A percentile compares a stretch with the other conserved stretches of the same genome.
These are phyloP conservation scores for Parafenestella ontariensis DNA, from an alignment of 2,329 filamentous ascomycete genomes.

Conservation along the genomic window DNA sequence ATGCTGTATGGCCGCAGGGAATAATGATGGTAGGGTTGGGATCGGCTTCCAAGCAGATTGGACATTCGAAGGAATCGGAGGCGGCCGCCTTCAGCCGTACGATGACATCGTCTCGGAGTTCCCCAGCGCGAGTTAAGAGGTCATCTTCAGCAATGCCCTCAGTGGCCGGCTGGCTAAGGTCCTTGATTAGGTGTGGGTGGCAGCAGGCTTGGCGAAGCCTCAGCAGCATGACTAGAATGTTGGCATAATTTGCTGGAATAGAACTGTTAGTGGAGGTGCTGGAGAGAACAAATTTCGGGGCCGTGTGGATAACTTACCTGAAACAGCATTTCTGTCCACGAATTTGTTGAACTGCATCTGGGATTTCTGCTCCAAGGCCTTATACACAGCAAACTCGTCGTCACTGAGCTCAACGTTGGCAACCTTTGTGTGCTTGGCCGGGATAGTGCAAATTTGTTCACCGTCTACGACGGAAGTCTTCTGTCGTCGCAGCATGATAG, in stretches of 20 bases:
- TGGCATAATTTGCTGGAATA: constrained; percentile 70
- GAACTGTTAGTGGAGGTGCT: constrained; percentile 5
- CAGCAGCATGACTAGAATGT: constrained; percentile 79
- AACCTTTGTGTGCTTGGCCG: constrained; percentile 67
- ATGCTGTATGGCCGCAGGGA: constrained; percentile 83
- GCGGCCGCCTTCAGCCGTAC: constrained; percentile 67
- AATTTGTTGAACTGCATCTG: constrained; percentile 79
- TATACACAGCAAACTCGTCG: constrained; percentile 71
- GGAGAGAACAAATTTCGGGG: not conserved
- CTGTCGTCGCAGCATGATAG: constrained; percentile 81
- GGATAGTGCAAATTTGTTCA: constrained; percentile 74
- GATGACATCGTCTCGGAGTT: constrained; percentile 67
- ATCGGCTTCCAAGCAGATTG: constrained; percentile 79
- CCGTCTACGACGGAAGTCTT: constrained; percentile 83
- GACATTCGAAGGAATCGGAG: constrained; percentile 74
- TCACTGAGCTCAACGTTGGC: constrained; percentile 70
- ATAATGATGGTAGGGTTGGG: constrained; percentile 78
- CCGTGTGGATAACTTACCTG: constrained; percentile 43
- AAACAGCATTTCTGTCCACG: constrained; percentile 70
- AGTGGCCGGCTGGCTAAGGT: constrained; percentile 71
- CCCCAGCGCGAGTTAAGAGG: constrained; percentile 68
- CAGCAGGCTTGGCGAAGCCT: constrained; percentile 83
- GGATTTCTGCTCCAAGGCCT: constrained; percentile 69
- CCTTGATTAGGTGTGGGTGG: constrained; percentile 74
- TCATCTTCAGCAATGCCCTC: constrained; percentile 61